phyloP scores from a whole-genome alignment of 2,329 filamentous ascomycete genomes.

The Neofusicoccum ribis region DNA sequence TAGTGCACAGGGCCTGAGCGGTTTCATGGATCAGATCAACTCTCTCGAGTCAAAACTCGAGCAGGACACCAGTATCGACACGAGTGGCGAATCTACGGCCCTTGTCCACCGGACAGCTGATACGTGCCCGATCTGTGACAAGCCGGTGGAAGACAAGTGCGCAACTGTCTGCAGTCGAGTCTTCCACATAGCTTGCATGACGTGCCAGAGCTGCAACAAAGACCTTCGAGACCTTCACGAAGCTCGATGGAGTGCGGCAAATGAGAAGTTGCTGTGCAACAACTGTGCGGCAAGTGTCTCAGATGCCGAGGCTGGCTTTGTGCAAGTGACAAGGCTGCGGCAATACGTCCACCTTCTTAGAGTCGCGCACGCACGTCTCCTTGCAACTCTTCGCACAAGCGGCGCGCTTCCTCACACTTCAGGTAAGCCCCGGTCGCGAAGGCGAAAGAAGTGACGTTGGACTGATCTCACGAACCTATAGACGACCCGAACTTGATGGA shows the following conservation, averaged over 20 bases:
- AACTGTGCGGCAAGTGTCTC: conserved; percentile 62
- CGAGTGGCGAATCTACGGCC: conserved; percentile 41
- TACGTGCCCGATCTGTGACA: conserved; percentile 76
- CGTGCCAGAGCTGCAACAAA: conserved; percentile 71
- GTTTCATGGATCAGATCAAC: conserved; percentile 80
- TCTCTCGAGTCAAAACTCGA: conserved; percentile 65
- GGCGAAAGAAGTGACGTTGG: neutral
- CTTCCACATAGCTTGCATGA: conserved; percentile 81
- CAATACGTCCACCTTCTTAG: conserved; percentile 93
- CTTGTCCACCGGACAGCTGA: conserved; percentile 59
- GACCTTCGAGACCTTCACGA: conserved; percentile 68
- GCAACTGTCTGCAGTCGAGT: conserved; percentile 71
- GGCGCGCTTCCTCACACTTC: conserved; percentile 76
- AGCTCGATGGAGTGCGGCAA: conserved; percentile 68
- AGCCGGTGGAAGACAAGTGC: conserved; percentile 94
- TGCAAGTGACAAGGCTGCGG: conserved; percentile 78
- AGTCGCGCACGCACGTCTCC: conserved; percentile 83
- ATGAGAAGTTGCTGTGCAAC: conserved; percentile 70
- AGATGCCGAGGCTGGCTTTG: conserved; percentile 63
- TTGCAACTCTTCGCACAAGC: conserved; percentile 82
- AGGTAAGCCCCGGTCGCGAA: conserved; percentile 44
- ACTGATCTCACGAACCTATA: conserved; percentile 35
- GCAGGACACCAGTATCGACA: conserved; percentile 40
- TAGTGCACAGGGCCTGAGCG: conserved; percentile 72
- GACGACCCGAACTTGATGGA: conserved; percentile 70